Conservation (phyloP, 208 protist genomes). For the Naegleria fowleri region DNA sequence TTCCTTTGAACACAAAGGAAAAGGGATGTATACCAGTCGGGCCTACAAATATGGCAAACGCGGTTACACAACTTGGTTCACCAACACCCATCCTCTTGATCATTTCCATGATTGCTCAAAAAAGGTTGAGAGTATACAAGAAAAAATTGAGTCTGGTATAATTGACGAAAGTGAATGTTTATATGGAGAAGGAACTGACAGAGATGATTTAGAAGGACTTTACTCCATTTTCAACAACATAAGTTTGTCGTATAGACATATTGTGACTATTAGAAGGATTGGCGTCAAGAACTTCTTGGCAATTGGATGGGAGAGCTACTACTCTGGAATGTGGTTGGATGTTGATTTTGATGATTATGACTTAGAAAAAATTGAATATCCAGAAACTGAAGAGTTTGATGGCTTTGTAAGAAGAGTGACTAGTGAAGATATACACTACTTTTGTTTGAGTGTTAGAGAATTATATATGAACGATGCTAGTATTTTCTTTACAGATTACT, state of each 20-base stretch:
- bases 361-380: not conserved
- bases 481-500: not conserved
- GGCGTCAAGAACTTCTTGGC: not conserved
- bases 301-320: not conserved
- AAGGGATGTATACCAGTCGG: not conserved
- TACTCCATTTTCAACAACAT: not conserved
- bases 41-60: constrained; percentile 1
- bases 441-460: not conserved
- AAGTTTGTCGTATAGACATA: not conserved
- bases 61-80: not conserved
- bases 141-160: not conserved
- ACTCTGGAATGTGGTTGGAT: not conserved
- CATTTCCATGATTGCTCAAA: not conserved
- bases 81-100: not conserved
- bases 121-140: not conserved
- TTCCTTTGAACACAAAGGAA: not conserved
- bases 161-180: not conserved
- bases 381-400: not conserved
- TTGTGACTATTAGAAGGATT: not conserved
- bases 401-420: not conserved
- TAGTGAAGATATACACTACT: not conserved
- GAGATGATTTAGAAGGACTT: not conserved
- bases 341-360: not conserved
- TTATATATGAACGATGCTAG: not conserved
- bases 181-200: not conserved